These are phyloP conservation scores for Calonectria henricotiae DNA, from an alignment of 2,329 filamentous ascomycete species.

Conservation along the genomic window DNA sequence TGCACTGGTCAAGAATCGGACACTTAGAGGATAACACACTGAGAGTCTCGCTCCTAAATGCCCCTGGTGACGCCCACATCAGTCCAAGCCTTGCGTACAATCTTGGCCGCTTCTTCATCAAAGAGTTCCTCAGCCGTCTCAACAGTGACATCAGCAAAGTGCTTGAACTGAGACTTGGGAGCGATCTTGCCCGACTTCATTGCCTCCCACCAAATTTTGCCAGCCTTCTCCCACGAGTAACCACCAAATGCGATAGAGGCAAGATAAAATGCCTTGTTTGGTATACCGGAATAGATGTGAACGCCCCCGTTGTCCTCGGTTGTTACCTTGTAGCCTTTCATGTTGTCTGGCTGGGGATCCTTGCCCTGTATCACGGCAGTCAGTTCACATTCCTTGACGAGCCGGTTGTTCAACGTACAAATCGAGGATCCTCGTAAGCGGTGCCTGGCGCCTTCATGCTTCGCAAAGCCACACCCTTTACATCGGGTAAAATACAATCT, in stretches of 20 bases:
- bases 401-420: constrained; percentile 56
- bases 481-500: constrained; percentile 66
- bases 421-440: constrained; percentile 68
- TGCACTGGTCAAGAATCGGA: no score
- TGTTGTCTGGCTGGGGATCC: constrained; percentile 69
- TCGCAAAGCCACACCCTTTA: constrained; percentile 69
- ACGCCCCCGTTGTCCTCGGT: constrained; percentile 69
- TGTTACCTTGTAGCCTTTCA: constrained; percentile 61
- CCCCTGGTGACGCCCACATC: constrained; percentile 63
- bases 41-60: constrained; percentile 36
- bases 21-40: constrained; percentile 43
- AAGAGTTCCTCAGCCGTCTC: constrained; percentile 64
- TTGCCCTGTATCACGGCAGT: constrained; percentile 59
- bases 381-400: not conserved
- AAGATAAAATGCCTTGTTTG: constrained; percentile 72
- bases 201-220: constrained; percentile 69
- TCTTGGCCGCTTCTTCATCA: constrained; percentile 61
- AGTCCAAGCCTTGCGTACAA: constrained; percentile 65
- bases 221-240: constrained; percentile 70
- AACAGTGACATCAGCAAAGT: constrained; percentile 68
- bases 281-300: constrained; percentile 72
- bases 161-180: constrained; percentile 62
- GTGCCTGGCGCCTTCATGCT: constrained; percentile 71
- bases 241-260: constrained; percentile 66
- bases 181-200: constrained; percentile 64